Conservation (phyloP, 2,329 filamentous ascomycete genomes). For the Exophiala calicioides region DNA sequence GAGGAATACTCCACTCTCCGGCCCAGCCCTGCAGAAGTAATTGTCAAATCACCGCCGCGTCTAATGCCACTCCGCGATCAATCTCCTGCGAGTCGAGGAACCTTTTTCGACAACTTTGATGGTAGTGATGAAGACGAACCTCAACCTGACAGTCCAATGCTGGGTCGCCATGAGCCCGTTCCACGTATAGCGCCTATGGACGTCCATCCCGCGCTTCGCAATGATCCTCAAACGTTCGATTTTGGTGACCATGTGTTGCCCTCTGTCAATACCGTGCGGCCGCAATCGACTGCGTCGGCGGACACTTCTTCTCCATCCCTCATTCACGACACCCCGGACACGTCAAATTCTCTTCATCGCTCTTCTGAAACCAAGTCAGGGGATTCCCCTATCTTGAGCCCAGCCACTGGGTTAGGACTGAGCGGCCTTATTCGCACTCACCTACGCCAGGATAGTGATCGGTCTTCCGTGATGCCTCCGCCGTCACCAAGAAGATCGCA, state of each 20-base stretch:
- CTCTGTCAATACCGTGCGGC: slow-evolving; percentile 1
- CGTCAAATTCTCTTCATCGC: slow-evolving; percentile 19
- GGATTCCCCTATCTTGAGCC: slow-evolving; percentile 80
- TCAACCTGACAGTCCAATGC: slow-evolving; percentile 33
- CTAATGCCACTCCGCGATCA: slow-evolving; percentile 9
- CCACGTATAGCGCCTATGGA: slow-evolving; percentile 34
- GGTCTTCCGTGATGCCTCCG: slow-evolving; percentile 73
- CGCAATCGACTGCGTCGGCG: slow-evolving; percentile 18
- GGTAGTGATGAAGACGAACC: slow-evolving; percentile 43
- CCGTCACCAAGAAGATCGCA: slow-evolving; percentile 40
- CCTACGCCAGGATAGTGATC: slow-evolving; percentile 75
- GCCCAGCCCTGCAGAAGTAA: not conserved
- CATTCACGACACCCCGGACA: slow-evolving; percentile 21
- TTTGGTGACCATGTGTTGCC: slow-evolving; percentile 17
- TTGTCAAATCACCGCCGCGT: not conserved
- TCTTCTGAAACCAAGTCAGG: slow-evolving; percentile 24
- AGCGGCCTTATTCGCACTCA: slow-evolving; percentile 83
- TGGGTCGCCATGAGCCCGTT: slow-evolving; percentile 20
- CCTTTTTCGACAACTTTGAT: slow-evolving; percentile 28
- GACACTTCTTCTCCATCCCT: slow-evolving; percentile 20
- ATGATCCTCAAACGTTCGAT: slow-evolving; percentile 33
- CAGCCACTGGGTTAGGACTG: slow-evolving; percentile 59
- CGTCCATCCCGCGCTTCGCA: slow-evolving; percentile 41
- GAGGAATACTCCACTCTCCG: slow-evolving; percentile 28
- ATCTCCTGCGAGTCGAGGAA: slow-evolving; percentile 23